phyloP scores from a whole-genome alignment of 768 basidiomycete genomes.

The Boletus fagicola region DNA sequence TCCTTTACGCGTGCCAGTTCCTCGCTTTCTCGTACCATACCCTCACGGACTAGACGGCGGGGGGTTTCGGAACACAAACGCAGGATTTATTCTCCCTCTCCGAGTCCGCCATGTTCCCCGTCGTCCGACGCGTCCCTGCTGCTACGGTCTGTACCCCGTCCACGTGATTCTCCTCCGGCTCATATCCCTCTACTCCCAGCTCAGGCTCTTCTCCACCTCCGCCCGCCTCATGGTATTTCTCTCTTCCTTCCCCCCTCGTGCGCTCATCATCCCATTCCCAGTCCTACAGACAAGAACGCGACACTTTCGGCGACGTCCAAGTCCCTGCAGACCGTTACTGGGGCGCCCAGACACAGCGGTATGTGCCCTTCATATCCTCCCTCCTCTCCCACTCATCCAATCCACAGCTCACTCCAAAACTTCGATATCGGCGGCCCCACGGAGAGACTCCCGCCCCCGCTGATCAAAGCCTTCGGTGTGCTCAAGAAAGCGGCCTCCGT shows the following conservation, averaged over 20 bases:
- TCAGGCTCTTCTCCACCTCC: conserved; percentile 31
- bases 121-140: conserved; percentile 8
- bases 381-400: conserved; percentile 10
- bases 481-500: conserved; percentile 95
- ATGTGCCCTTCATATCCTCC: conserved; percentile 8
- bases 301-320: conserved; percentile 94
- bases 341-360: conserved; percentile 98
- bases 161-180: conserved; percentile 24
- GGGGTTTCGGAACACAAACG: conserved; percentile 7
- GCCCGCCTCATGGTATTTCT: conserved; percentile 36
- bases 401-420: conserved; percentile 81
- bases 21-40: neutral
- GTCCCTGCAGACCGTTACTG: conserved; percentile 90
- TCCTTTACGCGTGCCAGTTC: too few species aligned
- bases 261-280: conserved; percentile 36
- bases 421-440: conserved; percentile 97
- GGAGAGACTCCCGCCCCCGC: conserved; percentile 89
- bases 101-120: conserved; percentile 17
- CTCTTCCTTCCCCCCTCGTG: neutral
- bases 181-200: neutral
- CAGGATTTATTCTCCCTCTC: neutral
- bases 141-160: conserved; percentile 7
- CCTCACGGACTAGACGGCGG: neutral
- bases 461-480: conserved; percentile 97
- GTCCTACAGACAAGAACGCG: conserved; percentile 74